These are phyloP conservation scores for Volvariella volvacea DNA, from an alignment of 1,284 basidiomycete species.

Conservation along the genomic window DNA sequence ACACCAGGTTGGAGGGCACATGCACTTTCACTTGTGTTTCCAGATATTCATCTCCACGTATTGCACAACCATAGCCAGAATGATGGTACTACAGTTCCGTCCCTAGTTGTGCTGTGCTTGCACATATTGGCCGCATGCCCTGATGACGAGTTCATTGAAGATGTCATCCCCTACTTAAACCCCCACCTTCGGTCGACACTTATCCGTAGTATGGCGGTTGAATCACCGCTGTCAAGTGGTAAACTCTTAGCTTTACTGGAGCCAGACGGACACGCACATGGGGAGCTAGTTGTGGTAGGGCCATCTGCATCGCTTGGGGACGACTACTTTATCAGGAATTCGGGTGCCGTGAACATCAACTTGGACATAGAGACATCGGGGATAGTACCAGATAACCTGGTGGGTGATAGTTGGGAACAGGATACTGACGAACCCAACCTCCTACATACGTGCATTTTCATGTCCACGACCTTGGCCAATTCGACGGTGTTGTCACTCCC, in stretches of 20 bases:
- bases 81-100: constrained; percentile 25
- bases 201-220: constrained; percentile 48
- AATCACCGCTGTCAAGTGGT: constrained; percentile 41
- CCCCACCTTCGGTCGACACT: constrained; percentile 49
- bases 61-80: not conserved
- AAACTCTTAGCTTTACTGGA: constrained; percentile 44
- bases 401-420: constrained; percentile 20
- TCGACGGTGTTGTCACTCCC: constrained; percentile 43
- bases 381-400: not conserved
- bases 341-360: too few species aligned
- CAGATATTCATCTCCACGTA: constrained; percentile 1
- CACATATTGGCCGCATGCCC: constrained; percentile 26
- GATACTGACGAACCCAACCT: constrained; percentile 23
- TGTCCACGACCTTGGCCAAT: constrained; percentile 27
- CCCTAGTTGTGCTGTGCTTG: constrained; percentile 49
- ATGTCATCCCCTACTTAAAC: constrained; percentile 44
- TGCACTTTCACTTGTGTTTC: constrained; percentile 45
- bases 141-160: constrained; percentile 32
- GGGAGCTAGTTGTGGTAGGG: constrained; percentile 58
- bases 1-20: constrained; percentile 40
- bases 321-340: constrained; percentile 28
- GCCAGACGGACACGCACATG: constrained; percentile 43
- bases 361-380: not conserved
- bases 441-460: constrained; percentile 33
- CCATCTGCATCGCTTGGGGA: constrained; percentile 37